A percentile compares a stretch with the other conserved stretches of the same genome.
phyloP scores from a whole-genome alignment of 805 yeast genomes.

The Teunomyces atbi region DNA sequence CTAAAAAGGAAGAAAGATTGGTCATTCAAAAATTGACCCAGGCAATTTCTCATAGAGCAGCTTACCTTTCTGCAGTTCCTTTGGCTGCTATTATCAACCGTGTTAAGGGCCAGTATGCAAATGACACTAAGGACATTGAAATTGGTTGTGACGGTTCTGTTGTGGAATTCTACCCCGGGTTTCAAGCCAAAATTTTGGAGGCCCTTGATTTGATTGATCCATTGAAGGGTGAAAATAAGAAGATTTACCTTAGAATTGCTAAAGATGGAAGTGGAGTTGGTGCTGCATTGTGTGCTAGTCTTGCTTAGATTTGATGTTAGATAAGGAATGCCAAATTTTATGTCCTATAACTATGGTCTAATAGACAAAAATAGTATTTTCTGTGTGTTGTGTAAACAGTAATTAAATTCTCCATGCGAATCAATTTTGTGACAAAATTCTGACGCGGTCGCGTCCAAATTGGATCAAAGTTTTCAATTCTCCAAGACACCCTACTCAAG shows the following conservation, averaged over 20 bases:
- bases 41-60: conserved; percentile 86
- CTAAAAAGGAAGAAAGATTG: conserved; percentile 66
- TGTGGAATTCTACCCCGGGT: conserved; percentile 90
- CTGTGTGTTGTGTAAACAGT: not conserved
- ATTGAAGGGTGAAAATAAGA: conserved; percentile 72
- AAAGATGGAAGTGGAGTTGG: conserved; percentile 98
- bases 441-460: not conserved
- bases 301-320: conserved; percentile 11
- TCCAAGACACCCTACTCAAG: not conserved
- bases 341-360: not conserved
- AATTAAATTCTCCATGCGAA: not conserved
- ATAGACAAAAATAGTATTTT: not conserved
- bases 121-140: conserved; percentile 65
- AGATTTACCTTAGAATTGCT: conserved; percentile 75
- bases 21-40: conserved; percentile 72
- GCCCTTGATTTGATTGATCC: conserved; percentile 70
- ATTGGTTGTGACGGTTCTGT: conserved; percentile 96
- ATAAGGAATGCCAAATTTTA: not conserved
- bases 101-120: conserved; percentile 54
- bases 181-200: conserved; percentile 73
- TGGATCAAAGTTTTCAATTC: not conserved
- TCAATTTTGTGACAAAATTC: not conserved
- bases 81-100: conserved; percentile 81
- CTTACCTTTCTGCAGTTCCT: conserved; percentile 84
- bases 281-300: conserved; percentile 86